Conservation (phyloP, 768 basidiomycete species). For the Chalciporus chontae region DNA sequence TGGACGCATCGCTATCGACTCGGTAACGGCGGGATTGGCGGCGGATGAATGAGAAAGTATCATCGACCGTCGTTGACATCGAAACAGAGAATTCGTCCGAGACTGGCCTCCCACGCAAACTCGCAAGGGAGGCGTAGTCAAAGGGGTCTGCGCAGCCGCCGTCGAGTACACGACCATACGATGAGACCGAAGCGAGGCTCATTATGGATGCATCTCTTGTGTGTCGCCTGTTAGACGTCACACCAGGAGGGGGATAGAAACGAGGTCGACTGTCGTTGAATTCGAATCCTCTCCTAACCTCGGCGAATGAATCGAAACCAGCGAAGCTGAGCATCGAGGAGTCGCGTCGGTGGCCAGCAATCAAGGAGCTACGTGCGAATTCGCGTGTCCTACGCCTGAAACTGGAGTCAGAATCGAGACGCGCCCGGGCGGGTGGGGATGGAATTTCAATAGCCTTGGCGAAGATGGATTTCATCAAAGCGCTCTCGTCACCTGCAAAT, state of each 20-base stretch:
- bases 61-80: slow-evolving; percentile 54
- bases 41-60: slow-evolving; percentile 66
- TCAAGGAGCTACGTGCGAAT: slow-evolving; percentile 12
- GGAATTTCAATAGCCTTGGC: slow-evolving; percentile 42
- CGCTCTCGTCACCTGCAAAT: slow-evolving; percentile 46
- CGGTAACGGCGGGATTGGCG: slow-evolving; percentile 42
- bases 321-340: slow-evolving; percentile 61
- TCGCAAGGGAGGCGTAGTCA: slow-evolving; percentile 56
- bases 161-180: slow-evolving; percentile 67
- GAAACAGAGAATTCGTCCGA: slow-evolving; percentile 60
- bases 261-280: slow-evolving; percentile 58
- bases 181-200: slow-evolving; percentile 78
- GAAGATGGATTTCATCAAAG: slow-evolving; percentile 53
- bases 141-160: slow-evolving; percentile 68
- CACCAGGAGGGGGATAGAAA: slow-evolving; percentile 58
- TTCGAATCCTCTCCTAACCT: slow-evolving; percentile 77
- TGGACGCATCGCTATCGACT: slow-evolving; percentile 73
- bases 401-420: slow-evolving; percentile 44
- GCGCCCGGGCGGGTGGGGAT: slow-evolving; percentile 29
- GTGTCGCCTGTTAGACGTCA: slow-evolving; percentile 38
- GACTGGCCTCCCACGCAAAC: slow-evolving; percentile 49
- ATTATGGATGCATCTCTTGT: slow-evolving; percentile 55
- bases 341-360: slow-evolving; percentile 31
- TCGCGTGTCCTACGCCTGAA: slow-evolving; percentile 32
- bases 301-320: slow-evolving; percentile 73